Evolutionary conservation across 306 rosid genomes (phyloP).

Genomic region (Castanopsis chinensis): DNA sequence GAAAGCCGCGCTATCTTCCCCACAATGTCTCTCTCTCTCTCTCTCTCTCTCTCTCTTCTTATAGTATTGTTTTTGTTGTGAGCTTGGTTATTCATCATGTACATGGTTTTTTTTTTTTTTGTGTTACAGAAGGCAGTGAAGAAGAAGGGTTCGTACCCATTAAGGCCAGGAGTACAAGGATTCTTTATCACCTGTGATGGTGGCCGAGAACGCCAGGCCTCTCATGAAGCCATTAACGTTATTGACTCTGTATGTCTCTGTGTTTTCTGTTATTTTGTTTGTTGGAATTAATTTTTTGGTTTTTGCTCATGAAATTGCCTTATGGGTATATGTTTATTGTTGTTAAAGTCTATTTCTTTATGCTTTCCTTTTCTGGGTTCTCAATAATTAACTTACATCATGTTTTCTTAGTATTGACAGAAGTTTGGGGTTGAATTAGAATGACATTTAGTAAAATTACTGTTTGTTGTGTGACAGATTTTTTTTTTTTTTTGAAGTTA

Average conservation of each 20-base stretch:
- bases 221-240: conserved; percentile 80
- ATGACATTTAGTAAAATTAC: not conserved
- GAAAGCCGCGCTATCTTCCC: conserved; percentile 80
- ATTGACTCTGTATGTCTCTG: conserved; percentile 61
- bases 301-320: not conserved
- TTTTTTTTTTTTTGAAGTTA: not conserved
- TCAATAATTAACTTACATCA: not conserved
- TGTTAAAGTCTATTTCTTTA: not conserved
- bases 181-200: conserved; percentile 97
- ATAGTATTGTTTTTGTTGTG: not conserved
- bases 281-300: not conserved
- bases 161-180: conserved; percentile 85
- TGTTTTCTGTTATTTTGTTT: not conserved
- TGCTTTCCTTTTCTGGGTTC: not conserved
- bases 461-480: not conserved
- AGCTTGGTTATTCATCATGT: not conserved
- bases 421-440: not conserved
- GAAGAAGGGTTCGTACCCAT: conserved; percentile 86
- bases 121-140: conserved; percentile 66
- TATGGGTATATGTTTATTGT: not conserved
- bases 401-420: not conserved
- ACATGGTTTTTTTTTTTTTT: not conserved
- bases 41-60: not conserved
- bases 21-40: conserved; percentile 49
- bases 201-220: conserved; percentile 92